These are phyloP conservation scores for Pilasporangium apinafurcum DNA, from an alignment of 352 stramenopile genomes.

Conservation along the genomic window DNA sequence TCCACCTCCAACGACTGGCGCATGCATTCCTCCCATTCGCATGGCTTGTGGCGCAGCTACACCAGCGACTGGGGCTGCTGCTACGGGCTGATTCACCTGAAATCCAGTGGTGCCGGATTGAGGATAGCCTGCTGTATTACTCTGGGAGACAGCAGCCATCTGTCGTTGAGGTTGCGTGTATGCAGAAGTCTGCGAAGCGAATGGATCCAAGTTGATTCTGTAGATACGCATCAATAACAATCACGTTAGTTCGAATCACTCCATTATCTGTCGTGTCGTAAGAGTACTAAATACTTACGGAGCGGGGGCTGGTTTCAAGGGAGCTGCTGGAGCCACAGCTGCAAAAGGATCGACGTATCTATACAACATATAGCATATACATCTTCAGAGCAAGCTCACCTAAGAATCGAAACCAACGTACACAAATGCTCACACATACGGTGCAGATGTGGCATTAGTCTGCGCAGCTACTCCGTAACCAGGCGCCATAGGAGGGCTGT, in stretches of 20 bases:
- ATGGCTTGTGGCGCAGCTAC: constrained; percentile 8
- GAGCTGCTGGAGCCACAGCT: constrained; percentile 24
- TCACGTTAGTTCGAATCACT: not conserved
- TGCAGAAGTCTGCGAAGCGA: constrained; percentile 16
- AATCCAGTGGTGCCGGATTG: too few relatives aligned
- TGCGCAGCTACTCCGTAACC: constrained; percentile 1
- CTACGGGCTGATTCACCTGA: too few relatives aligned
- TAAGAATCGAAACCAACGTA: too few relatives aligned
- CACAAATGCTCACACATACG: too few relatives aligned
- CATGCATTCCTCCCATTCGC: constrained; percentile 4
- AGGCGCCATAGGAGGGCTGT: constrained; percentile 17
- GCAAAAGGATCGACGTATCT: constrained; percentile 66
- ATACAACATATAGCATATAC: not conserved
- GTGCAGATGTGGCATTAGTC: not conserved
- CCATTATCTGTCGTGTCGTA: not conserved
- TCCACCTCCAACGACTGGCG: constrained; percentile 2
- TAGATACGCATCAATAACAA: not conserved
- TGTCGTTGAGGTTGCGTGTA: constrained; percentile 15
- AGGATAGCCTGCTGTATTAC: too few relatives aligned
- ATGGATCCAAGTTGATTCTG: constrained; percentile 49
- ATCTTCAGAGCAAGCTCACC: too few relatives aligned
- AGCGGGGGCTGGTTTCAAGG: constrained; percentile 27
- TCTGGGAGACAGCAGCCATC: not conserved
- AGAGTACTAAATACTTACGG: constrained; percentile 8
- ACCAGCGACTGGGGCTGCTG: constrained; percentile 14